Evolutionary conservation across 305 asterid species (phyloP), one percentile per base, ranked within the genome.

Genomic region (Fraxinus ornus): DNA sequence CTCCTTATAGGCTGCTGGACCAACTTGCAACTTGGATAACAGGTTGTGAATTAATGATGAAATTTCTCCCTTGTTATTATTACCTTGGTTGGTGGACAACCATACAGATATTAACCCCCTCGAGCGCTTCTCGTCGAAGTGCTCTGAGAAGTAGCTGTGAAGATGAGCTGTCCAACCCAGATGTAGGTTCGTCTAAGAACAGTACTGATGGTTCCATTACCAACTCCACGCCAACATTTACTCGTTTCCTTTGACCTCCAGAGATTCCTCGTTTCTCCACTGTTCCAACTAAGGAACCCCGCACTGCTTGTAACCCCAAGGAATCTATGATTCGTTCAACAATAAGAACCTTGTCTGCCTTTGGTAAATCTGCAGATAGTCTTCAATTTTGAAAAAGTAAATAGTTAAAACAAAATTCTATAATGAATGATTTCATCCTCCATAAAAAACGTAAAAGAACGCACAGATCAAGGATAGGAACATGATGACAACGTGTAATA

Each of bases 61-160:
- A 28, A 10, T 47, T 68, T 68, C 17, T 28, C 37, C 75, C 21
- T 28, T 1, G 13, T 28, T 64, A 35, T 21, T 7, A 47, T 81
- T 90, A 96, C 99, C 99, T 96, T 77, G 99, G 99, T 87, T 96
- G 99, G 86, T 96, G 99, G 84, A 96, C 98, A 85, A 96, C 99
- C 97, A 91, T 92, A 90, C 97, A 94, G 80, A 95, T 93, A 77
- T 94, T 95, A 75, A 94, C 99, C 78, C 98, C 99, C 84, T 91
- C 98, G 5, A 96, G 91, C 72, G 98, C 97, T 91, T 96, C 99
- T 79, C 98, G 95, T 66, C 95, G 92, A 85, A 96, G 96, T 66
- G 99, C 92, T 92, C 94, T 90, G 37, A 96, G 91, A 79, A 96
- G 98, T 35, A 96, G 90, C 81, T 93, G 99, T 15, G 99, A 96